Evolutionary conservation across 768 basidiomycete genomes (phyloP).

Genomic region (Neoboletus brunneissimus): DNA sequence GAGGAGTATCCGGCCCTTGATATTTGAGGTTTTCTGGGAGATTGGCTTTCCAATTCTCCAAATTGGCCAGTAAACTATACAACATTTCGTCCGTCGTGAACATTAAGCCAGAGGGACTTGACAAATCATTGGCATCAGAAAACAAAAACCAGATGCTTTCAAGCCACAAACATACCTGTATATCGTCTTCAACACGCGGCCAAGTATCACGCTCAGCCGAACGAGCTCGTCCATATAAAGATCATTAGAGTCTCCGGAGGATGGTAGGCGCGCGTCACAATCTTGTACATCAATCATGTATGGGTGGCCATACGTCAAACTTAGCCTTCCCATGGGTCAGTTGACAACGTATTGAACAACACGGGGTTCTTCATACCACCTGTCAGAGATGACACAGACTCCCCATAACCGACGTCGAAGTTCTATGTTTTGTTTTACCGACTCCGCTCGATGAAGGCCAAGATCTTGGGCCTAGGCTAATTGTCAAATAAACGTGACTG

Average conservation of each 20-base stretch:
- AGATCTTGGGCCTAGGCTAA: slow-evolving; percentile 84
- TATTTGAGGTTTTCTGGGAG: slow-evolving; percentile 80
- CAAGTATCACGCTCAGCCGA: slow-evolving; percentile 86
- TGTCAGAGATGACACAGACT: slow-evolving; percentile 89
- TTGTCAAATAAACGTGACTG: slow-evolving; percentile 14
- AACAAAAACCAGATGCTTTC: background rate
- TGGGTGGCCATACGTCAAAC: slow-evolving; percentile 88
- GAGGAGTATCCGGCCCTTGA: slow-evolving; percentile 63
- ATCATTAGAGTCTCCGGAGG: slow-evolving; percentile 76
- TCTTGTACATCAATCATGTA: slow-evolving; percentile 96
- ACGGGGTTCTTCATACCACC: slow-evolving; percentile 60
- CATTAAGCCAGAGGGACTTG: slow-evolving; percentile 82
- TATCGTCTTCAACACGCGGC: slow-evolving; percentile 87
- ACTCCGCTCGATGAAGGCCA: slow-evolving; percentile 90
- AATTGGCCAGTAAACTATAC: slow-evolving; percentile 56
- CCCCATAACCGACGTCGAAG: slow-evolving; percentile 90
- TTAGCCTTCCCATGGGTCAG: slow-evolving; percentile 53
- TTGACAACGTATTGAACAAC: background rate
- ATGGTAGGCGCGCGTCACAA: slow-evolving; percentile 92
- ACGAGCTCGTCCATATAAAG: slow-evolving; percentile 90
- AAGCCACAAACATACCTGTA: slow-evolving; percentile 60
- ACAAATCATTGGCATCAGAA: slow-evolving; percentile 3
- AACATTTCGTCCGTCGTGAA: slow-evolving; percentile 82
- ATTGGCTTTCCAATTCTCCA: slow-evolving; percentile 73
- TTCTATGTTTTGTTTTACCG: slow-evolving; percentile 80